Conservation (phyloP, 441 rosid genomes). For the Populus tomentosa region DNA sequence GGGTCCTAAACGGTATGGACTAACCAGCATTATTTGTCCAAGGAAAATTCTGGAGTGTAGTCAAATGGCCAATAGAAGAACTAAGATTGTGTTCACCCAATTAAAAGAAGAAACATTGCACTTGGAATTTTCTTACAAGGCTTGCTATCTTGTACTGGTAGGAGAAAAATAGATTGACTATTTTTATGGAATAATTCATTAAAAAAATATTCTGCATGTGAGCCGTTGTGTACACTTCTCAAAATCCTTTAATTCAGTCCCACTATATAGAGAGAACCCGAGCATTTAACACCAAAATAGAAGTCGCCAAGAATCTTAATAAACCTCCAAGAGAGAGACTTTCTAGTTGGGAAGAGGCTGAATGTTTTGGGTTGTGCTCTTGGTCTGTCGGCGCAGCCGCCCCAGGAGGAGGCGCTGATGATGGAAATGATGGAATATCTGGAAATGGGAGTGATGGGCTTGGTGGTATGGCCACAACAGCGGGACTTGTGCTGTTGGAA, state of each 20-base stretch:
- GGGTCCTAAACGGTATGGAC: not conserved
- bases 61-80: not conserved
- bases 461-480: constrained; percentile 7
- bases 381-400: constrained; percentile 16
- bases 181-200: not conserved
- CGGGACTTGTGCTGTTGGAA: constrained; percentile 24
- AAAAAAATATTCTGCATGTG: not conserved
- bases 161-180: not conserved
- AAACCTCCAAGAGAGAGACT: not conserved
- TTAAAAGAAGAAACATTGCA: not conserved
- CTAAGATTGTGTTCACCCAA: not conserved
- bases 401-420: not conserved
- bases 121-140: not conserved
- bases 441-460: not conserved
- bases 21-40: not conserved
- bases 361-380: constrained; percentile 4
- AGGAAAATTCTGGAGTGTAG: not conserved
- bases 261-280: not conserved
- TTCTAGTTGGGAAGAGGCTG: constrained; percentile 10
- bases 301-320: not conserved
- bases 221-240: not conserved
- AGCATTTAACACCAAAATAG: not conserved
- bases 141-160: not conserved
- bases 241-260: not conserved
- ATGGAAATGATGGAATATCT: constrained; percentile 4